Evolutionary conservation across 2,329 filamentous ascomycete genomes (phyloP).

Genomic region (Bisporella sp.): DNA sequence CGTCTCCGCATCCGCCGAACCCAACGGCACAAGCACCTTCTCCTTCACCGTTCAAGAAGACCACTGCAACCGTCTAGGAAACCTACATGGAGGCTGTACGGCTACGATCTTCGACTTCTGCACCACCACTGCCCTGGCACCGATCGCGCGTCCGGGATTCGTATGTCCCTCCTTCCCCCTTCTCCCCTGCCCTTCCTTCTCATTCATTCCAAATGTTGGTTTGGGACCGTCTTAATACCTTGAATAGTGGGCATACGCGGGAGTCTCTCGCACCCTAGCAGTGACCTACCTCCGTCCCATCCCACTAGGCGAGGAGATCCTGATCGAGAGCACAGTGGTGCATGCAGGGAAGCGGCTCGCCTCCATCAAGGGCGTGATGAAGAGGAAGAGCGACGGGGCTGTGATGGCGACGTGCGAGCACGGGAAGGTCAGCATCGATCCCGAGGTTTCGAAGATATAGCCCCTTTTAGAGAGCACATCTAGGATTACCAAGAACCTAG

Average conservation of each 20-base stretch:
- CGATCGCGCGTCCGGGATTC: conserved; percentile 50
- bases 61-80: conserved; percentile 47
- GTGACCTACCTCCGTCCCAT: conserved; percentile 62
- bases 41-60: conserved; percentile 40
- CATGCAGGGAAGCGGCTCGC: conserved; percentile 50
- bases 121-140: conserved; percentile 51
- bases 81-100: conserved; percentile 55
- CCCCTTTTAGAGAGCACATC: no score
- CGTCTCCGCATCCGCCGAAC: conserved; percentile 18
- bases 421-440: conserved; percentile 56
- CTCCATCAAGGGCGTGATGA: conserved; percentile 47
- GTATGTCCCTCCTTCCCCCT: neutral
- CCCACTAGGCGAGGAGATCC: conserved; percentile 47
- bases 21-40: conserved; percentile 25
- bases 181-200: neutral
- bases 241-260: conserved; percentile 45
- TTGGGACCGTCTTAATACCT: neutral
- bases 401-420: conserved; percentile 55
- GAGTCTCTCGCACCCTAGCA: conserved; percentile 59
- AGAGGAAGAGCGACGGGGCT: conserved; percentile 42
- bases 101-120: conserved; percentile 62
- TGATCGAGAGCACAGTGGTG: conserved; percentile 51
- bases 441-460: conserved; percentile 14
- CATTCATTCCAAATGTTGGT: neutral
- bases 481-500: no score